A percentile compares a stretch with the other conserved stretches of the same genome.
These are phyloP conservation scores for Moesziomyces parantarcticus DNA, from an alignment of 1,284 basidiomycete genomes.

Conservation along the genomic window DNA sequence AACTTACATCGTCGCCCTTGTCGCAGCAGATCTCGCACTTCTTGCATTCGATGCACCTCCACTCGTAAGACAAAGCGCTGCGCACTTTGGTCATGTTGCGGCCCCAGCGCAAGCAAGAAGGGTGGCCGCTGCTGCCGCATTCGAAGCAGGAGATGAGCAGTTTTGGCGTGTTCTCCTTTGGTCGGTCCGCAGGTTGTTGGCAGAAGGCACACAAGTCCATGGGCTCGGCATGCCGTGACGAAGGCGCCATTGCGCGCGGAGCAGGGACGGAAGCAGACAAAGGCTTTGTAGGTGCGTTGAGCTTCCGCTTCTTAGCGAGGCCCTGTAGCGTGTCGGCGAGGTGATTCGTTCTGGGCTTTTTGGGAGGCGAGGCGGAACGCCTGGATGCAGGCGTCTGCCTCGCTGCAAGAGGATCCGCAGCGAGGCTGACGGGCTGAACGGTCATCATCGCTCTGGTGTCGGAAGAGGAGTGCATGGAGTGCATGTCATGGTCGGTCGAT, in stretches of 20 bases:
- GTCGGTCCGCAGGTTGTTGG: constrained; percentile 36
- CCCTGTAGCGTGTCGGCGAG: constrained; percentile 4
- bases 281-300: constrained; percentile 14
- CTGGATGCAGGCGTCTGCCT: constrained; percentile 8
- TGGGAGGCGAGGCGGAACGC: constrained; percentile 32
- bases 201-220: constrained; percentile 66
- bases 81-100: constrained; percentile 70
- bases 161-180: constrained; percentile 49
- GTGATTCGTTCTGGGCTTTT: constrained; percentile 10
- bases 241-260: not conserved
- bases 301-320: constrained; percentile 40
- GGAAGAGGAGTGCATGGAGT: constrained; percentile 21
- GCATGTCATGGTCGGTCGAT: constrained; percentile 37
- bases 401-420: constrained; percentile 10
- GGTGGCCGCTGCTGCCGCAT: constrained; percentile 67
- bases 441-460: constrained; percentile 42
- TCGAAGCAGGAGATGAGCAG: constrained; percentile 64
- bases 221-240: constrained; percentile 20
- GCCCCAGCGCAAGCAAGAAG: constrained; percentile 64
- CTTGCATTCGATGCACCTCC: constrained; percentile 94
- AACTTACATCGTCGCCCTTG: constrained; percentile 88
- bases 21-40: constrained; percentile 86
- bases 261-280: not conserved
- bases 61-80: constrained; percentile 75
- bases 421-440: constrained; percentile 32